Evolutionary conservation across 192 early-diverging fungal species (phyloP).

Genomic region (Endogone sp.): DNA sequence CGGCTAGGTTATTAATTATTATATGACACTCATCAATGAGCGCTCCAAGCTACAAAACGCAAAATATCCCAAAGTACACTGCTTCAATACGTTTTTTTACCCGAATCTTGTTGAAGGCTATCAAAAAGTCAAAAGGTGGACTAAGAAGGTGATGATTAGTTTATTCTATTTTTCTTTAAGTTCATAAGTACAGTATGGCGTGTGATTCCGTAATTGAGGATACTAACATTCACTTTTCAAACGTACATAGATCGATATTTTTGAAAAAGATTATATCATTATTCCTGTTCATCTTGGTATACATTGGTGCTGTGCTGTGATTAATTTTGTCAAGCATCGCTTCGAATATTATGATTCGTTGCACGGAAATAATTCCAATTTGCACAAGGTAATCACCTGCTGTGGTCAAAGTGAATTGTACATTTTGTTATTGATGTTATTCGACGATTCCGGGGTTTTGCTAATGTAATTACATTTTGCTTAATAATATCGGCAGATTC

Average conservation of each 20-base stretch:
- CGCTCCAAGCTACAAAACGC: conserved; percentile 47
- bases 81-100: conserved; percentile 94
- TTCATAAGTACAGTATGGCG: too few species aligned
- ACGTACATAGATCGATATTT: conserved; percentile 59
- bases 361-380: conserved; percentile 50
- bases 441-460: neutral
- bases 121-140: conserved; percentile 72
- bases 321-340: conserved; percentile 56
- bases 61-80: conserved; percentile 63
- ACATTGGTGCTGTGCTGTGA: conserved; percentile 70
- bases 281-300: conserved; percentile 76
- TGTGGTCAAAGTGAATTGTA: too few species aligned
- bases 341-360: conserved; percentile 84
- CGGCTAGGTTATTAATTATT: conserved; percentile 78
- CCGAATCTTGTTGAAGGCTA: conserved; percentile 70
- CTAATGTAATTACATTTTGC: neutral
- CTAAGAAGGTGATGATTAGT: conserved; percentile 51
- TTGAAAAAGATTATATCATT: conserved; percentile 72
- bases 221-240: too few species aligned
- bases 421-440: too few species aligned
- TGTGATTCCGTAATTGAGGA: too few species aligned
- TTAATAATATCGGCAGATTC: neutral
- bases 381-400: conserved; percentile 44
- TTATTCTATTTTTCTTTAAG: neutral
- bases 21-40: conserved; percentile 71